Evolutionary conservation across 352 stramenopile genomes (phyloP).

Genomic region (Phytopythium chamaehyphon): DNA sequence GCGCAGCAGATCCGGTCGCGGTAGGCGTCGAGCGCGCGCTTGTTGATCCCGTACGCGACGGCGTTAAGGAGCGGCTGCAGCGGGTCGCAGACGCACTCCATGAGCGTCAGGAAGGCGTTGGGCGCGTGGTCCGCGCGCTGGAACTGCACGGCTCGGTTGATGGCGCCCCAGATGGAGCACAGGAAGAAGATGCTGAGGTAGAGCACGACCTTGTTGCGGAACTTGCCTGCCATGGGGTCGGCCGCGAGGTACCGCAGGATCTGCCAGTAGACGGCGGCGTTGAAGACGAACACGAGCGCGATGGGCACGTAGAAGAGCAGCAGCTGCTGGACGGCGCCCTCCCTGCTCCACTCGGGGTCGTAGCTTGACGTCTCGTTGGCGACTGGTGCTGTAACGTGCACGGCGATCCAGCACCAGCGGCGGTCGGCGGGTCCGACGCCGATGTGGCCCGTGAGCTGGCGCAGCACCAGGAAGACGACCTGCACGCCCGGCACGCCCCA

Average conservation of each 20-base stretch:
- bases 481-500: constrained; percentile 61
- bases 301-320: constrained; percentile 69
- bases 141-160: constrained; percentile 68
- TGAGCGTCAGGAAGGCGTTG: constrained; percentile 47
- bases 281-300: constrained; percentile 63
- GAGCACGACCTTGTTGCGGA: constrained; percentile 53
- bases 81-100: constrained; percentile 72
- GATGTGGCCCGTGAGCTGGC: constrained; percentile 65
- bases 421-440: constrained; percentile 65
- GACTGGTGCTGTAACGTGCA: constrained; percentile 23
- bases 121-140: constrained; percentile 37
- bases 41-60: constrained; percentile 68
- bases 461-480: constrained; percentile 51
- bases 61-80: constrained; percentile 67
- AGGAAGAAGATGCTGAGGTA: constrained; percentile 72
- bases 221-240: constrained; percentile 58
- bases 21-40: constrained; percentile 64
- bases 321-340: constrained; percentile 56
- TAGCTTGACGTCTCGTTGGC: constrained; percentile 5
- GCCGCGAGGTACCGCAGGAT: constrained; percentile 60
- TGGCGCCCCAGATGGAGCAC: constrained; percentile 66
- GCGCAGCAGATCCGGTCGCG: constrained; percentile 60
- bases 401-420: constrained; percentile 74
- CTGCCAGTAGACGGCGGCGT: constrained; percentile 44
- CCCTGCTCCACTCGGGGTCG: constrained; percentile 34